phyloP scores from a whole-genome alignment of 1,139 yeast species.

The Nakaseomyces nivariensis region DNA sequence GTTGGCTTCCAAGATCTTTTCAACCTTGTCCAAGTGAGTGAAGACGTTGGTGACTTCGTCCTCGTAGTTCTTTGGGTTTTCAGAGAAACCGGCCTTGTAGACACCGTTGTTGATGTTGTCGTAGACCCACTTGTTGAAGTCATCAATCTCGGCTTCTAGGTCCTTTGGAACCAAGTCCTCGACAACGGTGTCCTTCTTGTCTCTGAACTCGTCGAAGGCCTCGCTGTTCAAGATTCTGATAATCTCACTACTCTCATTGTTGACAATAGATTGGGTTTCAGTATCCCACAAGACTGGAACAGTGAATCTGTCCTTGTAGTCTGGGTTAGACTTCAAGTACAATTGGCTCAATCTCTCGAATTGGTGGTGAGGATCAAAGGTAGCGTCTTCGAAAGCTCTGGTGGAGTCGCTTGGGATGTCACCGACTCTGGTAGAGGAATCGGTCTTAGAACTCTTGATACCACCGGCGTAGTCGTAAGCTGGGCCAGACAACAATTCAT shows the following conservation, averaged over 20 bases:
- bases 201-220: constrained; percentile 48
- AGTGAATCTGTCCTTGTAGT: constrained; percentile 73
- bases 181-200: constrained; percentile 39
- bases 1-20: constrained; percentile 44
- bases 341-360: constrained; percentile 53
- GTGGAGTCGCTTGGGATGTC: constrained; percentile 15
- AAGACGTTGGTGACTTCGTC: constrained; percentile 59
- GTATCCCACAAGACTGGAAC: constrained; percentile 93
- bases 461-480: constrained; percentile 19
- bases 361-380: constrained; percentile 60
- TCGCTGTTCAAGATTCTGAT: constrained; percentile 65
- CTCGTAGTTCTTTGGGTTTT: constrained; percentile 75
- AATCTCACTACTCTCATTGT: constrained; percentile 83
- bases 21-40: constrained; percentile 64
- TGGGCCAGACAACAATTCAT: constrained; percentile 26
- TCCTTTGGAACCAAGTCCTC: constrained; percentile 53
- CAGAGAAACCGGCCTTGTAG: constrained; percentile 86
- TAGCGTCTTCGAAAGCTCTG: constrained; percentile 28
- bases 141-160: constrained; percentile 53
- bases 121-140: constrained; percentile 74
- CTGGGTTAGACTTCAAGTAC: constrained; percentile 65
- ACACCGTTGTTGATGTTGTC: constrained; percentile 87
- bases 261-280: constrained; percentile 71
- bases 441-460: constrained; percentile 11
- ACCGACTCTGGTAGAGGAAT: constrained; percentile 11